Conservation (phyloP, 1,284 basidiomycete species). For the Trametes versicolor region DNA sequence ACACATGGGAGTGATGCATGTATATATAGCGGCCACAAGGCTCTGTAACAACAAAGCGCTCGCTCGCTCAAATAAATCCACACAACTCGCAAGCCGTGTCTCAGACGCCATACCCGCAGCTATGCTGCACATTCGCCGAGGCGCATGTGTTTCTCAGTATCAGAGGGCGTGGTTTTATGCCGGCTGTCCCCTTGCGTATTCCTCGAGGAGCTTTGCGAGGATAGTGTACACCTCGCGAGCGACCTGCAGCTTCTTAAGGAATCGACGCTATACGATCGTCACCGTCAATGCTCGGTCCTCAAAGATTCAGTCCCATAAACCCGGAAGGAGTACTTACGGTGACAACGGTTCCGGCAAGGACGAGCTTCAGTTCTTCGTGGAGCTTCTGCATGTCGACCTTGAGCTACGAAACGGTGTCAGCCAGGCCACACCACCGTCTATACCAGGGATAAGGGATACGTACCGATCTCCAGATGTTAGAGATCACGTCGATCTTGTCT, state of each 20-base stretch:
- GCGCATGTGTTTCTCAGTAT: too few relatives aligned
- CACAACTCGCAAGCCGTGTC: too few relatives aligned
- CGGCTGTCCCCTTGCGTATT: neutral
- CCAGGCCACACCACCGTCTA: neutral
- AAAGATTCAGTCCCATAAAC: too few relatives aligned
- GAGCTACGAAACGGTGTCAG: slow-evolving; percentile 2
- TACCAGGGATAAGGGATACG: neutral
- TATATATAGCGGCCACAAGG: too few relatives aligned
- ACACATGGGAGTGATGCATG: too few relatives aligned
- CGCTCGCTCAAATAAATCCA: too few relatives aligned
- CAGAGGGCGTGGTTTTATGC: too few relatives aligned
- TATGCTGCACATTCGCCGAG: too few relatives aligned
- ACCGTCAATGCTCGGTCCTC: too few relatives aligned
- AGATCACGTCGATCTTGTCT: slow-evolving; percentile 12
- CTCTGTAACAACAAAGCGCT: too few relatives aligned
- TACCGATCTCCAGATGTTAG: neutral
- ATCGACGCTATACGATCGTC: neutral
- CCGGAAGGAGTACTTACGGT: neutral
- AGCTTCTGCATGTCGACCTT: slow-evolving; percentile 16
- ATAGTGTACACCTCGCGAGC: neutral
- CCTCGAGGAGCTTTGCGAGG: neutral
- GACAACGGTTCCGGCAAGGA: neutral
- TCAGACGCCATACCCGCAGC: too few relatives aligned
- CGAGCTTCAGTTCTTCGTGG: slow-evolving; percentile 10
- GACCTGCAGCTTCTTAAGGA: neutral